These are phyloP conservation scores for Lophiotrema nucula DNA, from an alignment of 495 filamentous ascomycete species.

Conservation along the genomic window DNA sequence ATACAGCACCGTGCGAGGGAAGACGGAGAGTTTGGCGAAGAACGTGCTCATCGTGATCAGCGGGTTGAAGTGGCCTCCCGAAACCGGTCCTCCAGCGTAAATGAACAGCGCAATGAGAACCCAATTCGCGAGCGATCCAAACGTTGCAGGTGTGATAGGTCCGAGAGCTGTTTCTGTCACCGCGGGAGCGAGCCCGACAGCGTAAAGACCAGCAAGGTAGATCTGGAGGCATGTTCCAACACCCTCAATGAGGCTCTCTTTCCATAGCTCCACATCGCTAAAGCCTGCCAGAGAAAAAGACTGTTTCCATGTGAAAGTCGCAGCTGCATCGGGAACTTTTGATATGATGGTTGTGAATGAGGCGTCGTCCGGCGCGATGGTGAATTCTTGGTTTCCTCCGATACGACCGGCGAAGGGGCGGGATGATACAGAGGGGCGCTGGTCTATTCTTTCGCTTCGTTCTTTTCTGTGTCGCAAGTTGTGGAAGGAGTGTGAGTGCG, in stretches of 20 bases:
- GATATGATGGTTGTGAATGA: conserved; percentile 41
- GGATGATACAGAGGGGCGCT: conserved; percentile 1
- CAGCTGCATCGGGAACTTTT: conserved; percentile 48
- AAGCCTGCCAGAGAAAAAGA: conserved; percentile 45
- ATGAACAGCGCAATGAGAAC: conserved; percentile 27
- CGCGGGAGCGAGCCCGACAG: conserved; percentile 10
- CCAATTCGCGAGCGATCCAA: conserved; percentile 17
- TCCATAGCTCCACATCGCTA: conserved; percentile 47
- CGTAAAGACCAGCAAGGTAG: conserved; percentile 22
- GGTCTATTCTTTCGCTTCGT: neutral
- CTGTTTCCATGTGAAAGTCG: conserved; percentile 44
- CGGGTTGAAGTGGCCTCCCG: conserved; percentile 31
- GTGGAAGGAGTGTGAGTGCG: no score
- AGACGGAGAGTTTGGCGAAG: conserved; percentile 18
- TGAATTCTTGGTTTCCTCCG: conserved; percentile 51
- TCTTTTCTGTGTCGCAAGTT: neutral
- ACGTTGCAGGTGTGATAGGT: conserved; percentile 18
- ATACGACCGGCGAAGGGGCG: conserved; percentile 51
- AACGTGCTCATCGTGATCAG: conserved; percentile 32
- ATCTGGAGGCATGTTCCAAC: conserved; percentile 30
- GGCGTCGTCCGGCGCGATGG: conserved; percentile 44
- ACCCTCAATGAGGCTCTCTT: conserved; percentile 41
- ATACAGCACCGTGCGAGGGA: conserved; percentile 29
- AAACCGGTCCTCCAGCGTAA: conserved; percentile 23
- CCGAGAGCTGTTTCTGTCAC: conserved; percentile 14